Percentiles rank a stretch among this genome's conserved stretches.
phyloP scores from a whole-genome alignment of 345 rosid species.

The Eutrema heterophyllum region DNA sequence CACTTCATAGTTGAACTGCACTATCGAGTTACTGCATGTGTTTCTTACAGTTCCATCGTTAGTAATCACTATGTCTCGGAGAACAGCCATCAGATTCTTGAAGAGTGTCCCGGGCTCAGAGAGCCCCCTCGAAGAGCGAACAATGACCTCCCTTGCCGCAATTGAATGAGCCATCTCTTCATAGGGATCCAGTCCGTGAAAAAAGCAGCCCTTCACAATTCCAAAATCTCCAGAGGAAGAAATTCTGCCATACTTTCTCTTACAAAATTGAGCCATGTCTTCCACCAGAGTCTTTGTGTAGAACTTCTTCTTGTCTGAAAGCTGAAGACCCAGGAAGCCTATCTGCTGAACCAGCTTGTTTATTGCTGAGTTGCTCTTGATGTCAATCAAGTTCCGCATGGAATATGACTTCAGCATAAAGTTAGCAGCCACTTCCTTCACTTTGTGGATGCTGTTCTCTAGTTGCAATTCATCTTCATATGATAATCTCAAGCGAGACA shows the following conservation, averaged over 20 bases:
- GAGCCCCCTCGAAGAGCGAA: slow-evolving; percentile 84
- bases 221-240: slow-evolving; percentile 77
- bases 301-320: slow-evolving; percentile 78
- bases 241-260: slow-evolving; percentile 49
- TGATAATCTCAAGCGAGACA: slow-evolving; percentile 49
- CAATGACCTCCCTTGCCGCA: slow-evolving; percentile 75
- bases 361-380: slow-evolving; percentile 71
- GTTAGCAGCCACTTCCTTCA: slow-evolving; percentile 44
- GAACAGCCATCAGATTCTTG: slow-evolving; percentile 94
- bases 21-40: slow-evolving; percentile 71
- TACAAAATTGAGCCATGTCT: slow-evolving; percentile 61
- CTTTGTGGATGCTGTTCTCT: slow-evolving; percentile 53
- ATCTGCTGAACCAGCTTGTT: slow-evolving; percentile 76
- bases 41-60: slow-evolving; percentile 94
- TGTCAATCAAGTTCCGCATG: slow-evolving; percentile 63
- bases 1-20: slow-evolving; percentile 75
- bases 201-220: slow-evolving; percentile 62
- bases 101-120: slow-evolving; percentile 96
- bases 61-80: slow-evolving; percentile 79
- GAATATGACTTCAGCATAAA: slow-evolving; percentile 57
- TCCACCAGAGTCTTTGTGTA: slow-evolving; percentile 73
- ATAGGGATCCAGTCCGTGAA: slow-evolving; percentile 85
- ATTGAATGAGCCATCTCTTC: slow-evolving; percentile 90
- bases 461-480: slow-evolving; percentile 74
- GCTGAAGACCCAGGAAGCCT: slow-evolving; percentile 84